These are phyloP conservation scores for Ceratocystis destructans DNA, from an alignment of 2,329 filamentous ascomycete genomes.

Conservation along the genomic window DNA sequence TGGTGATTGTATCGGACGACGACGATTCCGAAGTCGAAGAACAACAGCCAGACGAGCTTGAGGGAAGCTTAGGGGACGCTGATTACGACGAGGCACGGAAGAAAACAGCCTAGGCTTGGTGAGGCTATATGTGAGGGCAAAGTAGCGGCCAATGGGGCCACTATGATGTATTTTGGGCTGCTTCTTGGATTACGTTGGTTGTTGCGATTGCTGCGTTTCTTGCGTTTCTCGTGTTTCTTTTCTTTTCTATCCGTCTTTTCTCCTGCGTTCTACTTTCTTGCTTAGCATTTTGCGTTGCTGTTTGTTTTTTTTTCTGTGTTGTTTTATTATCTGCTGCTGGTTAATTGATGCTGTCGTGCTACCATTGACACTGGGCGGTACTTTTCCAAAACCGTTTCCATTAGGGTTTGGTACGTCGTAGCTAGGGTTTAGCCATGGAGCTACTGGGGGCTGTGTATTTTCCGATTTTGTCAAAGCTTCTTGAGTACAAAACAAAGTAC, in stretches of 20 bases:
- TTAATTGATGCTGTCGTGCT: background rate
- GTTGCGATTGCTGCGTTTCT: too few species aligned
- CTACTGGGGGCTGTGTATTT: too few species aligned
- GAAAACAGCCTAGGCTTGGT: constrained; percentile 25
- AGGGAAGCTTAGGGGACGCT: constrained; percentile 32
- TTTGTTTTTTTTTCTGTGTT: background rate
- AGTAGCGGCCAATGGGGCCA: background rate
- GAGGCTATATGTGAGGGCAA: background rate
- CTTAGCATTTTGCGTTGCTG: background rate
- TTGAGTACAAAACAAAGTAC: too few species aligned
- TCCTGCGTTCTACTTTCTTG: background rate
- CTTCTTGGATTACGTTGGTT: background rate
- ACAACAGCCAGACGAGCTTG: constrained; percentile 24
- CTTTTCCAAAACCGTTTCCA: too few species aligned
- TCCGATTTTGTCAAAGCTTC: too few species aligned
- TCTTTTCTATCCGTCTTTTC: background rate
- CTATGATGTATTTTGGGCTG: background rate
- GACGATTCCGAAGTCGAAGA: constrained; percentile 34
- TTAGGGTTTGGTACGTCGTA: too few species aligned
- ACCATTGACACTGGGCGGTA: background rate
- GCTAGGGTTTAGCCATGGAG: too few species aligned
- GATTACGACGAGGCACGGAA: constrained; percentile 32
- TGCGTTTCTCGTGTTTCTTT: background rate
- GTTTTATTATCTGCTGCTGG: background rate
- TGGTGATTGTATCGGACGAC: constrained; percentile 28